Percentiles rank a stretch among this genome's conserved stretches.
Evolutionary conservation across 495 filamentous ascomycete genomes (phyloP).

Genomic region (Sordaria brevicollis): DNA sequence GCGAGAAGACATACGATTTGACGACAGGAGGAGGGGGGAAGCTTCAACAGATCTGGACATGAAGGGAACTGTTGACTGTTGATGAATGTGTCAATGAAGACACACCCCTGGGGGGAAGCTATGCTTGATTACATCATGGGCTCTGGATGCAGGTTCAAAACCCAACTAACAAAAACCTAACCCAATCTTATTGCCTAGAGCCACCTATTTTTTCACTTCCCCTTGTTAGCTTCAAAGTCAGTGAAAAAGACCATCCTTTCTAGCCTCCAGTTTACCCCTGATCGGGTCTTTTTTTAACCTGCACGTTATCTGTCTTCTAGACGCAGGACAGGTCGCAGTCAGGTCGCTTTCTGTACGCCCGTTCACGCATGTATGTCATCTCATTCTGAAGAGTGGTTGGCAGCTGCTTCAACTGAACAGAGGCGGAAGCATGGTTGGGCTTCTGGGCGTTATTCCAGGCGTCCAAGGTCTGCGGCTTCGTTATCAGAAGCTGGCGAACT

Average conservation of each 20-base stretch:
- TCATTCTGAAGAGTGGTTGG: not conserved
- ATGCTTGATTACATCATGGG: constrained; percentile 26
- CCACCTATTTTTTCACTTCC: not conserved
- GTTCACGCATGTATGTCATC: not conserved
- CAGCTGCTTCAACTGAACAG: not conserved
- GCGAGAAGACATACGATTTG: not conserved
- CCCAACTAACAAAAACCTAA: constrained; percentile 7
- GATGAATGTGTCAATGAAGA: too few species aligned
- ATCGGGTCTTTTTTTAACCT: not conserved
- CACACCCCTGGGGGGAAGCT: not conserved
- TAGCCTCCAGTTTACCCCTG: not conserved
- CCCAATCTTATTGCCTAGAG: not conserved
- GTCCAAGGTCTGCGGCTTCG: not conserved
- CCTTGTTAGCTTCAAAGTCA: not conserved
- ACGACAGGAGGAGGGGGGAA: not conserved
- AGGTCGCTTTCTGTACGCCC: not conserved
- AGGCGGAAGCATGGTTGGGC: not conserved
- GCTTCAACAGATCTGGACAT: not conserved
- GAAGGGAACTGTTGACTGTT: not conserved
- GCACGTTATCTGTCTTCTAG: not conserved
- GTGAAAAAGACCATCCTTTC: not conserved
- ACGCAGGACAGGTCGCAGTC: not conserved
- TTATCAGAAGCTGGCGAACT: not conserved
- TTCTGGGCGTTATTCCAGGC: not conserved
- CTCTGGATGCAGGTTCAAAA: not conserved